A percentile compares a stretch with the other conserved stretches of the same genome.
Conservation (phyloP, 352 stramenopile species). For the Discostella stelligera region DNA sequence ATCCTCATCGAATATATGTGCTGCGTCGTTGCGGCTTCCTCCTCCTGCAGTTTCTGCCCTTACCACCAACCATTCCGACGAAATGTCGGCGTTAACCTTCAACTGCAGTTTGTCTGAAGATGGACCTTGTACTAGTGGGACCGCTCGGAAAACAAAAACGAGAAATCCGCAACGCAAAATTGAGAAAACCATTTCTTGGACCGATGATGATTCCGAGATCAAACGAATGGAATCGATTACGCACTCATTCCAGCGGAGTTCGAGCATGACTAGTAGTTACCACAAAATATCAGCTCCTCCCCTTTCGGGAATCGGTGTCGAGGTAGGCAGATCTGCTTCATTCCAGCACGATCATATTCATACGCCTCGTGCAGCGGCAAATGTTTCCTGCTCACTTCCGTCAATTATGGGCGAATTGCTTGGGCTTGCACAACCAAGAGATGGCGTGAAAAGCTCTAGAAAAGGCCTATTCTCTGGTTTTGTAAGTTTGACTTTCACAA, state of each 20-base stretch:
- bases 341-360: constrained; percentile 4
- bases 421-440: constrained; percentile 5
- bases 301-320: constrained; percentile 30
- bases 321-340: constrained; percentile 11
- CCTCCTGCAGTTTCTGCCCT: not conserved
- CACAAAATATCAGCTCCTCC: constrained; percentile 19
- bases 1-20: not conserved
- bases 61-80: not conserved
- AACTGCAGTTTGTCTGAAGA: not conserved
- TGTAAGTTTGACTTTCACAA: constrained; percentile 6
- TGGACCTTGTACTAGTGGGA: not conserved
- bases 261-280: not conserved
- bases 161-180: not conserved
- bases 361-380: constrained; percentile 14
- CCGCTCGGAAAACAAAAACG: not conserved
- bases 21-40: not conserved
- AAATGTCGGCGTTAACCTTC: not conserved
- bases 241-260: constrained; percentile 15
- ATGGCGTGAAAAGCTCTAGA: not conserved
- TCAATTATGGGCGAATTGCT: constrained; percentile 19
- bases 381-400: constrained; percentile 11
- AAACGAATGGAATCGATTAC: constrained; percentile 26
- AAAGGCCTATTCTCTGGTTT: not conserved
- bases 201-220: constrained; percentile 23
- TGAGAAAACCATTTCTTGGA: not conserved